phyloP scores from a whole-genome alignment of 2,329 filamentous ascomycete genomes.

The Colletotrichum australisinense region DNA sequence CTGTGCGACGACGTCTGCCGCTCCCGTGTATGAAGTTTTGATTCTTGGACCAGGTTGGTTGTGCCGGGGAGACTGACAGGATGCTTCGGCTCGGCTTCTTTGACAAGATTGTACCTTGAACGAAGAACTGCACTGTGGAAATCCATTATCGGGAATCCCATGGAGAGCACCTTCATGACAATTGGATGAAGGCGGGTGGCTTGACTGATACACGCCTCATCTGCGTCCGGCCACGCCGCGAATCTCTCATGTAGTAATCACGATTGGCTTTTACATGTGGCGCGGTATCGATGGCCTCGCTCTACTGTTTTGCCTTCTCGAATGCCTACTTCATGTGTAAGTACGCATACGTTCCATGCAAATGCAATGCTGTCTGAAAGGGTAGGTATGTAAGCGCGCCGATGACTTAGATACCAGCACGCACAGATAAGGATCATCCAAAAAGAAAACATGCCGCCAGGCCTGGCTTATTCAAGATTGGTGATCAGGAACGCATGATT shows the following conservation, averaged over 20 bases:
- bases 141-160: neutral
- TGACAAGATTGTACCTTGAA: neutral
- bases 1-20: slow-evolving; percentile 14
- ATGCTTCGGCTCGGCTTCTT: neutral
- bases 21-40: neutral
- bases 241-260: neutral
- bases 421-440: neutral
- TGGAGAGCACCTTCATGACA: neutral
- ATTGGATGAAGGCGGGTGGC: slow-evolving; percentile 4
- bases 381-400: slow-evolving; percentile 23
- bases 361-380: slow-evolving; percentile 19
- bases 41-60: neutral
- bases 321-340: neutral
- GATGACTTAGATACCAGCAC: slow-evolving; percentile 5
- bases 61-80: neutral
- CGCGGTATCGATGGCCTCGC: neutral
- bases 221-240: neutral
- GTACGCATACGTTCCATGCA: slow-evolving; percentile 9
- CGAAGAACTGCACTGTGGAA: neutral
- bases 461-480: neutral
- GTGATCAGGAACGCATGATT: slow-evolving; percentile 19
- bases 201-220: slow-evolving; percentile 17
- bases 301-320: neutral
- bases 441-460: neutral
- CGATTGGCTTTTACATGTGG: neutral